A percentile compares a stretch with the other conserved stretches of the same genome.
Evolutionary conservation across 257 asterid genomes (phyloP).

Genomic region (Solanum virginianum): DNA sequence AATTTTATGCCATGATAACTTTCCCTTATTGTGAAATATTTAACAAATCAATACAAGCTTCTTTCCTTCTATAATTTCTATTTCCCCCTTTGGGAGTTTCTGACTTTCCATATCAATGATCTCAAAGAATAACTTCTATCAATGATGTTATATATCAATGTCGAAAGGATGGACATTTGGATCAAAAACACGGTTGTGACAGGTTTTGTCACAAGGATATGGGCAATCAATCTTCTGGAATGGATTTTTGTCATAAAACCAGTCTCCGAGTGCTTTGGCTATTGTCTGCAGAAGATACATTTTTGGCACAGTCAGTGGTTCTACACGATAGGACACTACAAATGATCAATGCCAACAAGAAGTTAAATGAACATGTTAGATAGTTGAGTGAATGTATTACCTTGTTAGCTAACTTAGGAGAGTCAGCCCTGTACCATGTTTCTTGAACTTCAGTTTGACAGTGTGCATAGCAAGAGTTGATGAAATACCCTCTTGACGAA

Average conservation of each 20-base stretch:
- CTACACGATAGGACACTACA: neutral
- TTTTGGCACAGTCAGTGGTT: neutral
- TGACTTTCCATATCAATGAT: neutral
- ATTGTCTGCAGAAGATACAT: constrained; percentile 39
- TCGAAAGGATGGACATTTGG: constrained; percentile 15
- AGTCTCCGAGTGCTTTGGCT: constrained; percentile 77
- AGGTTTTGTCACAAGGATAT: constrained; percentile 80
- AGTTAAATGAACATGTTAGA: neutral
- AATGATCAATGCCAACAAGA: neutral
- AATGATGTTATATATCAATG: neutral
- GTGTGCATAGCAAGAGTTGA: constrained; percentile 81
- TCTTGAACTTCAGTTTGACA: constrained; percentile 82
- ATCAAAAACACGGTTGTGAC: constrained; percentile 64
- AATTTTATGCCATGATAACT: neutral
- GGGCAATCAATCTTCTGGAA: constrained; percentile 77
- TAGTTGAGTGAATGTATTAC: constrained; percentile 8
- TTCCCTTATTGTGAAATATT: neutral
- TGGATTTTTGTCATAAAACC: constrained; percentile 59
- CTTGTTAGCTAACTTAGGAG: constrained; percentile 48
- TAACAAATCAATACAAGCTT: neutral
- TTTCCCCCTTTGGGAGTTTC: neutral
- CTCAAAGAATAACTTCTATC: neutral
- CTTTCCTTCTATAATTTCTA: neutral
- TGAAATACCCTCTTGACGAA: constrained; percentile 55
- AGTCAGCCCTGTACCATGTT: constrained; percentile 48